These are phyloP conservation scores for Phytophthora macrochlamydospora DNA, from an alignment of 352 stramenopile species.

Conservation along the genomic window DNA sequence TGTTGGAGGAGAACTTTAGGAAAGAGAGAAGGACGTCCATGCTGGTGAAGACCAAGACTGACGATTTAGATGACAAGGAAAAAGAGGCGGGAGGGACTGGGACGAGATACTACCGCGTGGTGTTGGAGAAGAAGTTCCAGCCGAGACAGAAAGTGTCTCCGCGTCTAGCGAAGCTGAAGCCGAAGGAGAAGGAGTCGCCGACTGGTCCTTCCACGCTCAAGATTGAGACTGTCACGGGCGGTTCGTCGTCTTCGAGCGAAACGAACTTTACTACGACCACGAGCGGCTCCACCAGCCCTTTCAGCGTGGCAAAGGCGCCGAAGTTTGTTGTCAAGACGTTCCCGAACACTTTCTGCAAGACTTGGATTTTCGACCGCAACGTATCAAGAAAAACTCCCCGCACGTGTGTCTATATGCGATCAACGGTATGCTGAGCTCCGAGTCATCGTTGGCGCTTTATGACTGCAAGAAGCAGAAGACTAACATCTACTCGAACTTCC, in stretches of 20 bases:
- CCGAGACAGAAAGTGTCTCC: conserved; percentile 23
- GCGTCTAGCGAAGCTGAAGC: conserved; percentile 19
- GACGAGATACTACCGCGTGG: conserved; percentile 77
- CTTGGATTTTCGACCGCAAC: conserved; percentile 82
- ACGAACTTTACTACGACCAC: conserved; percentile 40
- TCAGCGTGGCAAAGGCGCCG: conserved; percentile 24
- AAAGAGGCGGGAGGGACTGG: conserved; percentile 25
- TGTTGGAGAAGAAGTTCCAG: conserved; percentile 83
- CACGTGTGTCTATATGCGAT: conserved; percentile 75
- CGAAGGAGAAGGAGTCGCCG: conserved; percentile 10
- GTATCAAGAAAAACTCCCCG: conserved; percentile 79
- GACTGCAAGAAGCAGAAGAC: conserved; percentile 55
- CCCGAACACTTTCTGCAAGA: conserved; percentile 85
- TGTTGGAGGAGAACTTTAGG: conserved; percentile 78
- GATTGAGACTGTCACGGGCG: conserved; percentile 26
- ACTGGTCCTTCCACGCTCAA: conserved; percentile 19
- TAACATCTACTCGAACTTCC: conserved; percentile 80
- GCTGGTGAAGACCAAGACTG: conserved; percentile 67
- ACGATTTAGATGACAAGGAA: conserved; percentile 39
- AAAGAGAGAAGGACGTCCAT: conserved; percentile 84
- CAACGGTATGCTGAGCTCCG: conserved; percentile 67
- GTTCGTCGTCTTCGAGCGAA: conserved; percentile 30
- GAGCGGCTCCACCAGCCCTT: conserved; percentile 20
- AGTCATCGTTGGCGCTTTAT: conserved; percentile 78
- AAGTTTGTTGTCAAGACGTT: conserved; percentile 84